Percentiles rank a stretch among this genome's conserved stretches.
These are phyloP conservation scores for Triticum dicoccoides DNA, from an alignment of 176 grass and related monocot genomes.

Conservation along the genomic window DNA sequence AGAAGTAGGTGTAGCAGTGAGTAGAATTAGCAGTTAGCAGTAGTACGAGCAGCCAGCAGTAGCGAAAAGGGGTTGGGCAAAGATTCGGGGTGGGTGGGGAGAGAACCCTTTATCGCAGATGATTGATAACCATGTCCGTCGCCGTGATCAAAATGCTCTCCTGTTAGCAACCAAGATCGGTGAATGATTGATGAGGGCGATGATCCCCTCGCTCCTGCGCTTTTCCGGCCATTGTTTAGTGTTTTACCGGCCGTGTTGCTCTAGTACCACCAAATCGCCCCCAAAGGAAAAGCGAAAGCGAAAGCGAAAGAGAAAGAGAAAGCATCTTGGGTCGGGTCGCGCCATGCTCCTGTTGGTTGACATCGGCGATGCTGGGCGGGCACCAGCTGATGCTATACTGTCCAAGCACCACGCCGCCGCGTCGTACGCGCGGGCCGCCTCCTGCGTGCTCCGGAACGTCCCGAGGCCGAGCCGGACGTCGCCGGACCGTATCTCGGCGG, in stretches of 20 bases:
- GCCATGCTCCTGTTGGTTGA: neutral
- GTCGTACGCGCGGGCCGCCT: no score
- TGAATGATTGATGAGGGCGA: constrained; percentile 6
- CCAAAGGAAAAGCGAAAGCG: neutral
- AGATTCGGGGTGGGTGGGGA: constrained; percentile 37
- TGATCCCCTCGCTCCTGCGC: neutral
- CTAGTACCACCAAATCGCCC: neutral
- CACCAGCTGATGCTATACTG: neutral
- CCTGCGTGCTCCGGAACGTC: no score
- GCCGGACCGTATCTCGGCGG: no score
- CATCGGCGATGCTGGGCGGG: neutral
- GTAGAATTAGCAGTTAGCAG: neutral
- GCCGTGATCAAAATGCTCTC: constrained; percentile 16
- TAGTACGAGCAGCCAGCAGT: neutral
- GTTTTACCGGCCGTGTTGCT: neutral
- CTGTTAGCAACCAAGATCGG: constrained; percentile 34
- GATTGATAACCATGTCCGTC: neutral
- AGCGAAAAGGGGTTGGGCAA: neutral
- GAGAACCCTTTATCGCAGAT: constrained; percentile 24
- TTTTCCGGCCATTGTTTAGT: neutral
- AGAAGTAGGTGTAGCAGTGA: neutral
- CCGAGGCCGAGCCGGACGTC: no score
- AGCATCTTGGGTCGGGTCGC: no score
- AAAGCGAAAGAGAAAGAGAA: no score
- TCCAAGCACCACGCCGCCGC: no score